Conservation (phyloP, 2,329 filamentous ascomycete species). For the Emergomyces africanus region DNA sequence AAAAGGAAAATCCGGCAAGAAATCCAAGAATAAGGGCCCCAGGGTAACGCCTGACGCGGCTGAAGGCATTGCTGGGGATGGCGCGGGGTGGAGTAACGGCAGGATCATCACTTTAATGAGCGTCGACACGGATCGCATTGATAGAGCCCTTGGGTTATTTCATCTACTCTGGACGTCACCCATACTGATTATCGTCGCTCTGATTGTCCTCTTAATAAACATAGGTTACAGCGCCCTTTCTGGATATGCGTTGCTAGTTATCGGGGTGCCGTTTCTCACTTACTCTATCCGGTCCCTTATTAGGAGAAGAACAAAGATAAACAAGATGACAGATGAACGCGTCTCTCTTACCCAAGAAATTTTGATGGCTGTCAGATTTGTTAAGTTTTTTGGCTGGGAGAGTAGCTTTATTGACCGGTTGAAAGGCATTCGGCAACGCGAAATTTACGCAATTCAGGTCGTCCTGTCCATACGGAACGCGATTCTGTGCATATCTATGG, state of each 20-base stretch:
- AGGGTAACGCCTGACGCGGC: conserved; percentile 28
- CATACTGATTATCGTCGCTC: conserved; percentile 61
- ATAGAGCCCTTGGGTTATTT: conserved; percentile 77
- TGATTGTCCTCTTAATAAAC: conserved; percentile 73
- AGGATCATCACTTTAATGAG: conserved; percentile 90
- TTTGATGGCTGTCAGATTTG: conserved; percentile 77
- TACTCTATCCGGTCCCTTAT: conserved; percentile 67
- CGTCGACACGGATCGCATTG: conserved; percentile 84
- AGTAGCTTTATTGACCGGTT: conserved; percentile 69
- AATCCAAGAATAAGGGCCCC: conserved; percentile 19
- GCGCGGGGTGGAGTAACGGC: conserved; percentile 81
- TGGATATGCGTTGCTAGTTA: conserved; percentile 68
- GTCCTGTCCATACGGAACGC: conserved; percentile 72
- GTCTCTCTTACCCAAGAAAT: conserved; percentile 90
- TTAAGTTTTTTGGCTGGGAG: conserved; percentile 97
- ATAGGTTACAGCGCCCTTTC: conserved; percentile 80
- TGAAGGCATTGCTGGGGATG: conserved; percentile 50
- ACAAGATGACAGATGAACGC: conserved; percentile 85
- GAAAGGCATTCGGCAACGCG: conserved; percentile 56
- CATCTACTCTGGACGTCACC: conserved; percentile 87
- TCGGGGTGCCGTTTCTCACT: conserved; percentile 67
- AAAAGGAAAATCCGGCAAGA: conserved; percentile 23
- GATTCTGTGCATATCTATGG: conserved; percentile 69
- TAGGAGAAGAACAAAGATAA: conserved; percentile 62
- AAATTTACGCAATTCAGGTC: conserved; percentile 74